Evolutionary conservation across 306 rosid species (phyloP).

Genomic region (Leucaena leucocephala): DNA sequence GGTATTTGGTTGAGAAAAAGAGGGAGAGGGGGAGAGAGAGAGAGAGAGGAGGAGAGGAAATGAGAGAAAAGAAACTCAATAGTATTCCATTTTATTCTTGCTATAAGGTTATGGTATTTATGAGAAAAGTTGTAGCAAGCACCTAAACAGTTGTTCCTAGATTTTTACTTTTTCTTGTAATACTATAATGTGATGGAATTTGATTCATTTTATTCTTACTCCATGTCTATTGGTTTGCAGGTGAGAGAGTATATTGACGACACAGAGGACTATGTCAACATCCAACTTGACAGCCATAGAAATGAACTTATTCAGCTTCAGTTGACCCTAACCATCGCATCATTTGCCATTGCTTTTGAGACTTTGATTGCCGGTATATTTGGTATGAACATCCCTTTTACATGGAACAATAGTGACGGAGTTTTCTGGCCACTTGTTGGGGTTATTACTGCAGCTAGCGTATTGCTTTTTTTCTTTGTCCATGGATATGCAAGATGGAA

Average conservation of each 20-base stretch:
- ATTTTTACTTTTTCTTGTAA: not conserved
- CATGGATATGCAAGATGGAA: constrained; percentile 92
- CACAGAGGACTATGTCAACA: constrained; percentile 95
- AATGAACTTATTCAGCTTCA: constrained; percentile 98
- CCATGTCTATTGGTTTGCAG: constrained; percentile 53
- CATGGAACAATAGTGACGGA: constrained; percentile 27
- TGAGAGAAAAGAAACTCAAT: not conserved
- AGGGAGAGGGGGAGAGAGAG: not conserved
- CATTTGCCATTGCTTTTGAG: constrained; percentile 78
- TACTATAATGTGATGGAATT: not conserved
- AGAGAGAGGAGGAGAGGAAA: not conserved
- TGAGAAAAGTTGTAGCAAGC: not conserved
- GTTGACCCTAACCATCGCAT: constrained; percentile 86
- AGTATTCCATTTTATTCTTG: not conserved
- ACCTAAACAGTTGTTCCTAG: not conserved
- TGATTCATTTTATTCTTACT: constrained; percentile 10
- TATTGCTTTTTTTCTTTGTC: constrained; percentile 64
- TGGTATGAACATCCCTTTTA: constrained; percentile 92
- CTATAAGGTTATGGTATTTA: no score
- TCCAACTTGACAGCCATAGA: constrained; percentile 95
- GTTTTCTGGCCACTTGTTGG: constrained; percentile 62
- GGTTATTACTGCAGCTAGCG: constrained; percentile 43
- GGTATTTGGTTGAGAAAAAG: not conserved
- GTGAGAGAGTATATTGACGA: constrained; percentile 96
- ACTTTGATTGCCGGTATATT: constrained; percentile 73